phyloP scores from a whole-genome alignment of 345 rosid species.

The Lepidium aucheri region DNA sequence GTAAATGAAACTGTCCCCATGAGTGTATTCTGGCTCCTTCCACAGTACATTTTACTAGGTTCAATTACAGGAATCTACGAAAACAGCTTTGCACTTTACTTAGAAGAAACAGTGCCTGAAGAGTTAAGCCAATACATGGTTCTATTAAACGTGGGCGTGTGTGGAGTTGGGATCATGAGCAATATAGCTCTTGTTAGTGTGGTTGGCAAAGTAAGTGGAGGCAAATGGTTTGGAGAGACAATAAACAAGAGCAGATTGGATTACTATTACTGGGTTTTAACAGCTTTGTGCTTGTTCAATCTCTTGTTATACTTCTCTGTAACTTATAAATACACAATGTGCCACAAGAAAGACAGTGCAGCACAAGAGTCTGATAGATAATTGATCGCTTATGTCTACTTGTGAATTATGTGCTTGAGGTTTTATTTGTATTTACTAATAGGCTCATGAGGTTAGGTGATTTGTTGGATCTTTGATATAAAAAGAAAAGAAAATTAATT shows the following conservation, averaged over 20 bases:
- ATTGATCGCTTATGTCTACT: background rate
- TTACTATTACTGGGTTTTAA: slow-evolving; percentile 34
- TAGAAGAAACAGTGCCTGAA: slow-evolving; percentile 30
- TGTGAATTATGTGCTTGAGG: background rate
- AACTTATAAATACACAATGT: slow-evolving; percentile 8
- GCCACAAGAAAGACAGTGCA: slow-evolving; percentile 1
- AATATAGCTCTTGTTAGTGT: slow-evolving; percentile 24
- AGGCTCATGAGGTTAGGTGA: background rate
- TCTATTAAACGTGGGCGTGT: slow-evolving; percentile 12
- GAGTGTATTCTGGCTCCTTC: slow-evolving; percentile 34
- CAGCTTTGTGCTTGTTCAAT: slow-evolving; percentile 19
- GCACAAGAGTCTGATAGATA: background rate
- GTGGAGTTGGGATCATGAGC: slow-evolving; percentile 25
- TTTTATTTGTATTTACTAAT: background rate
- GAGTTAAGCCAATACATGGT: slow-evolving; percentile 22
- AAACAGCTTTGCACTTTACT: slow-evolving; percentile 20
- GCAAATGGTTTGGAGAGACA: slow-evolving; percentile 36
- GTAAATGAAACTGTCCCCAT: slow-evolving; percentile 19
- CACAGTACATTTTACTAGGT: slow-evolving; percentile 34
- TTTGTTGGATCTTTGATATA: background rate
- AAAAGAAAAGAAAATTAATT: background rate
- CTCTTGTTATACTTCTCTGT: slow-evolving; percentile 21
- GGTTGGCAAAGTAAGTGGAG: slow-evolving; percentile 24
- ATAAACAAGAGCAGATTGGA: slow-evolving; percentile 33
- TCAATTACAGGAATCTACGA: slow-evolving; percentile 24